Conservation (phyloP, 352 stramenopile species). For the Phytopythium aichiense region DNA sequence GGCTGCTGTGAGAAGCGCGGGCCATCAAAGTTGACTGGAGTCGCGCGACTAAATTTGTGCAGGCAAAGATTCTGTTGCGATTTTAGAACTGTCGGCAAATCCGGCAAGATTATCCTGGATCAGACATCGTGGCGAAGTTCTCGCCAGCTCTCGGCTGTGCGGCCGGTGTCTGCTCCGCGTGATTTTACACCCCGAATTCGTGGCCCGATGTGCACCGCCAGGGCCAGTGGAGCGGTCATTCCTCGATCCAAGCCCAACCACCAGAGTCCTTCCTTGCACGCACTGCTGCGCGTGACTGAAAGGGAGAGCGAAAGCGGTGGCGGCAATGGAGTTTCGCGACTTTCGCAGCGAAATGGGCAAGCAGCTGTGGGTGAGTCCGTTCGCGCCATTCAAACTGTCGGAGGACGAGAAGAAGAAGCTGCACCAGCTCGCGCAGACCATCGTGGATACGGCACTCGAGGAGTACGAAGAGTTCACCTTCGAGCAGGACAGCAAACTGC, state of each 20-base stretch:
- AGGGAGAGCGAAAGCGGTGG: neutral
- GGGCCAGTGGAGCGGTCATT: neutral
- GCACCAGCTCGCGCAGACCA: constrained; percentile 16
- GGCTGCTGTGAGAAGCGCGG: no score
- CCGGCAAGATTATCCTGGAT: no score
- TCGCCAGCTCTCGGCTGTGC: no score
- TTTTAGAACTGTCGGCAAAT: no score
- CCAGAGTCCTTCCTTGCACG: neutral
- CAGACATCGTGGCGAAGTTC: no score
- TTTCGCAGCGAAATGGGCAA: constrained; percentile 3
- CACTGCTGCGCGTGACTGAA: neutral
- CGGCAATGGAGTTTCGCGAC: constrained; percentile 1
- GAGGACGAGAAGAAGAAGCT: constrained; percentile 14
- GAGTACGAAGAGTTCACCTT: constrained; percentile 29
- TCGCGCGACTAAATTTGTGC: no score
- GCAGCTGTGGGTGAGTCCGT: constrained; percentile 1
- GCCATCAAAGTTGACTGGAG: no score
- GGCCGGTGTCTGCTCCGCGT: no score
- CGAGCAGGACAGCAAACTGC: constrained; percentile 20
- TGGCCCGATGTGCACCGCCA: neutral
- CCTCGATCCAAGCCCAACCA: neutral
- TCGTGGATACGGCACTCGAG: constrained; percentile 24
- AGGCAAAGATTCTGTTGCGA: no score
- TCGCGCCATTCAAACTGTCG: neutral
- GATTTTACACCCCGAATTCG: no score